A percentile compares a stretch with the other conserved stretches of the same genome.
phyloP scores from a whole-genome alignment of 805 yeast genomes.

The Yarrowia sp. region DNA sequence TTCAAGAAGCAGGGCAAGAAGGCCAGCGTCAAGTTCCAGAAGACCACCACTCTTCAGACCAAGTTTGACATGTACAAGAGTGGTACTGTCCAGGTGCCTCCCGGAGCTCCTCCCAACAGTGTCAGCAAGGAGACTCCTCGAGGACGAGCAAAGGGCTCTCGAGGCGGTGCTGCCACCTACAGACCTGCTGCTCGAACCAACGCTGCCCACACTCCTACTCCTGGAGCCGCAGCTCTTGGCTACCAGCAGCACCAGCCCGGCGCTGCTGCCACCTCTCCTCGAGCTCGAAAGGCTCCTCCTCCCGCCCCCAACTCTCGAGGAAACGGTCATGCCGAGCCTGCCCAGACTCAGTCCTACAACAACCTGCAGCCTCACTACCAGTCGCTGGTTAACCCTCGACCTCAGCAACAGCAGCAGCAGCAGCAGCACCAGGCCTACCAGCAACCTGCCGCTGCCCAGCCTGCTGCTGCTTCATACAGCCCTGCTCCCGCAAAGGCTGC shows the following conservation, averaged over 20 bases:
- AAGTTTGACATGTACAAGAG: constrained; percentile 84
- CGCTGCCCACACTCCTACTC: constrained; percentile 40
- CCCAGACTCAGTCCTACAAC: constrained; percentile 14
- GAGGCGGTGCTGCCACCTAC: constrained; percentile 35
- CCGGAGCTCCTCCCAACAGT: constrained; percentile 78
- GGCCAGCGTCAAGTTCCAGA: constrained; percentile 73
- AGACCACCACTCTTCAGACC: constrained; percentile 67
- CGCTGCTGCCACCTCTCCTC: constrained; percentile 40
- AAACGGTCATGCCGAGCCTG: constrained; percentile 30
- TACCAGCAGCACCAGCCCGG: constrained; percentile 29
- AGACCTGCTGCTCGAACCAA: constrained; percentile 42
- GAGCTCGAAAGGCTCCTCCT: constrained; percentile 43
- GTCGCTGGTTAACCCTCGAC: constrained; percentile 29
- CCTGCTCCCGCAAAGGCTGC: constrained; percentile 45
- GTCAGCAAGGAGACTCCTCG: constrained; percentile 74
- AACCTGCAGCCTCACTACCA: constrained; percentile 30
- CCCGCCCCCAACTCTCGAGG: constrained; percentile 41
- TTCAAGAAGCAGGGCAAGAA: constrained; percentile 87
- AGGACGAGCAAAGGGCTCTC: constrained; percentile 38
- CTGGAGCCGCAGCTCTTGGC: constrained; percentile 22
- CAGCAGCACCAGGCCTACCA: constrained; percentile 39
- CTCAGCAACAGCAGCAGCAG: constrained; percentile 41
- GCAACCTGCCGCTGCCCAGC: constrained; percentile 43
- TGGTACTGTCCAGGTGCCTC: constrained; percentile 78
- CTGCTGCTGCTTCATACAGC: constrained; percentile 44